Evolutionary conservation across 371 early-diverging fungal species (phyloP).

Genomic region (Syncephalastrum contaminatum): DNA sequence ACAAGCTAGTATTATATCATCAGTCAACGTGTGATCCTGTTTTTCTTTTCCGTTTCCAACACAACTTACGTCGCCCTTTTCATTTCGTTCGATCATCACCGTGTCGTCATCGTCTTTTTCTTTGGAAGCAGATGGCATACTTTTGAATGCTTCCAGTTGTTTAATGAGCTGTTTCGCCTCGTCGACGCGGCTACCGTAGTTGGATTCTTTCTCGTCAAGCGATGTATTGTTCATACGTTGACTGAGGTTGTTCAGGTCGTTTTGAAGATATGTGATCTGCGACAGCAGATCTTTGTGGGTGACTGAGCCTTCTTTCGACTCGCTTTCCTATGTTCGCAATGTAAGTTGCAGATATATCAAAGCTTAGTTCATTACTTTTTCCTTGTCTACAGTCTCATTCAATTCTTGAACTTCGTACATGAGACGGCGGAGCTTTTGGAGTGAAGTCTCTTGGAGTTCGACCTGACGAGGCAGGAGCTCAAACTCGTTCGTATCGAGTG

Average conservation of each 20-base stretch:
- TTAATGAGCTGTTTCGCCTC: conserved; percentile 63
- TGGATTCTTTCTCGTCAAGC: conserved; percentile 26
- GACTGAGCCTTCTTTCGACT: conserved; percentile 9
- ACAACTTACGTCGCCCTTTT: conserved; percentile 43
- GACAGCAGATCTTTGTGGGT: conserved; percentile 62
- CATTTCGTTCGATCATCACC: conserved; percentile 21
- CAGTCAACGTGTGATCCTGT: neutral
- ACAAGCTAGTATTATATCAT: conserved; percentile 40
- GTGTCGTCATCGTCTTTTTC: conserved; percentile 22
- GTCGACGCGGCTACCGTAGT: conserved; percentile 39
- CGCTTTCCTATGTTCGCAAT: neutral
- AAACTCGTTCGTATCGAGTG: conserved; percentile 61
- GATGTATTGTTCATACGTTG: conserved; percentile 18
- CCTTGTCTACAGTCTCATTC: conserved; percentile 64
- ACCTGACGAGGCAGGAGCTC: conserved; percentile 61
- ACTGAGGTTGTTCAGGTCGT: conserved; percentile 63
- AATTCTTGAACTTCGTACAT: conserved; percentile 83
- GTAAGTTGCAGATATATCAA: neutral
- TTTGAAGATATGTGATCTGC: conserved; percentile 66
- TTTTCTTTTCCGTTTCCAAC: neutral
- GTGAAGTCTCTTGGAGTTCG: conserved; percentile 65
- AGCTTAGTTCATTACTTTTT: conserved; percentile 30
- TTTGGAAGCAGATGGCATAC: conserved; percentile 14
- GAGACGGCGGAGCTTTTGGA: conserved; percentile 77
- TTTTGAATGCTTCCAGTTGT: conserved; percentile 65